Evolutionary conservation across 805 yeast genomes (phyloP), one percentile per base, ranked within the genome.

Genomic region (Cyberlindnera euphorbiae): DNA sequence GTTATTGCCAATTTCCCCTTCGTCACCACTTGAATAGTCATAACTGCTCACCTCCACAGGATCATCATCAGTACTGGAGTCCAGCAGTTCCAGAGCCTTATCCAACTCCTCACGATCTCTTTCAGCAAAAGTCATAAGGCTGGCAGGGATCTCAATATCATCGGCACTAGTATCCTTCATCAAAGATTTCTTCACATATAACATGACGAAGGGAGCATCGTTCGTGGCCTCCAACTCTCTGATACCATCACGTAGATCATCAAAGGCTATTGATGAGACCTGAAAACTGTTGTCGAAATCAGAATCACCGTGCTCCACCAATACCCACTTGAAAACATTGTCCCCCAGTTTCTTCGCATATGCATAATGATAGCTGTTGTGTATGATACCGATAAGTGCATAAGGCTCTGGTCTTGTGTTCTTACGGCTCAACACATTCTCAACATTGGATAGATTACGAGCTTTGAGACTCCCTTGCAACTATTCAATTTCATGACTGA

Each of bases 311-410:
- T 60, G 59, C 5, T 40, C 42, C 18, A 62, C 56, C 11, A 45
- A 41, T 12, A 41, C 32, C 73, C 73, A 67, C 9, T 35, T 15
- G n/a, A 28, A n/a, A 5, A 26, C 24, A 17, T 43, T 47, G 13
- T 24, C 7, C n/a, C 39, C 37, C 10, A 28, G 25, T 17, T 43
- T 50, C 27, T 46, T 54, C 31, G 53, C 13, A 8, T 12, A n/a
- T n/a, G n/a, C n/a, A n/a, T n/a, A n/a, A n/a, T n/a, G n/a, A n/a
- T n/a, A n/a, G n/a, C n/a, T n/a, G n/a, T n/a, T n/a, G n/a, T n/a
- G n/a, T n/a, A 67, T 52, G 4, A 63, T 58, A 17, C 71, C 72
- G 10, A 53, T 51, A 4, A 68, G 43, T 6, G 64, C 35, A 55
- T 64, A 66, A 5, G 70, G 68, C 18, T 66, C 69, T 10, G 56